Evolutionary conservation across 2,329 filamentous ascomycete genomes (phyloP).

Genomic region (Ploettnerulaceae sp.): DNA sequence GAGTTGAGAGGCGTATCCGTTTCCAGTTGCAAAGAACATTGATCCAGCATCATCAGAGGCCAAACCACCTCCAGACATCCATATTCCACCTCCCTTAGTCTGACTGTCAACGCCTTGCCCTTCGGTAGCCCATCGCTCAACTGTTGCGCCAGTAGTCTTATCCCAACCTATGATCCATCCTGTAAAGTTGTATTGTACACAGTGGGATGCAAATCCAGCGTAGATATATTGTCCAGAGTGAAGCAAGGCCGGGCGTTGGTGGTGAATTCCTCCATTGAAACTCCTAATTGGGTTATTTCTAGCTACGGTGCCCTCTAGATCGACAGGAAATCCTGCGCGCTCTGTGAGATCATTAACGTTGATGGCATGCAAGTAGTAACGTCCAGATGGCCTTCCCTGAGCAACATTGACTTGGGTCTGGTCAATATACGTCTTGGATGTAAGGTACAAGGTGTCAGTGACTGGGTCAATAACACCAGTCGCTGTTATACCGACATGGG

Average conservation of each 20-base stretch:
- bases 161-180: constrained; percentile 46
- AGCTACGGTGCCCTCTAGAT: constrained; percentile 40
- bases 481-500: constrained; percentile 43
- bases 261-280: constrained; percentile 45
- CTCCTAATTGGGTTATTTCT: constrained; percentile 42
- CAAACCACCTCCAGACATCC: constrained; percentile 47
- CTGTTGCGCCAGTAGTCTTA: constrained; percentile 40
- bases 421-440: constrained; percentile 44
- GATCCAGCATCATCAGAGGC: constrained; percentile 43
- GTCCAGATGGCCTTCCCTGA: constrained; percentile 39
- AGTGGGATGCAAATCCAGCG: constrained; percentile 47
- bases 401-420: constrained; percentile 33
- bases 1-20: constrained; percentile 45
- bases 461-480: constrained; percentile 48
- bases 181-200: constrained; percentile 47
- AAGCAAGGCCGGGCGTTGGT: constrained; percentile 43
- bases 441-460: constrained; percentile 46
- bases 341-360: constrained; percentile 42
- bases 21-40: constrained; percentile 45
- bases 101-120: constrained; percentile 39
- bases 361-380: constrained; percentile 44
- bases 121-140: constrained; percentile 42
- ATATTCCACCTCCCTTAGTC: constrained; percentile 41
- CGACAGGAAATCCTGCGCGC: constrained; percentile 39
- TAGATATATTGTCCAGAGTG: constrained; percentile 44